These are phyloP conservation scores for Lactarius evosmus DNA, from an alignment of 768 basidiomycete genomes.

Conservation along the genomic window DNA sequence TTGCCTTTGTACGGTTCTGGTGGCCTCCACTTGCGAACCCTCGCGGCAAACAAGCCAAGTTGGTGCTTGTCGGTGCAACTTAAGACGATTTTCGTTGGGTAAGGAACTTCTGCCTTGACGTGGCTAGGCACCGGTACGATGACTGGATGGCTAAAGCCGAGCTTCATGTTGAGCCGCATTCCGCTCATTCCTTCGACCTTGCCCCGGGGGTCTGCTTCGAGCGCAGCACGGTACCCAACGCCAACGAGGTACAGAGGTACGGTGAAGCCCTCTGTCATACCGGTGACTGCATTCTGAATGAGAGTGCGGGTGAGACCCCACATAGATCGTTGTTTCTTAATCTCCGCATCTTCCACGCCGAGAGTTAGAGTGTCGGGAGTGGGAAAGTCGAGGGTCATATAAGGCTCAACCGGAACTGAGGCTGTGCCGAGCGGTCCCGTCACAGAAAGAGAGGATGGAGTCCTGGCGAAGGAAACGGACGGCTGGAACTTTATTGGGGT, in stretches of 20 bases:
- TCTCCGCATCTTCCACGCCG: slow-evolving; percentile 53
- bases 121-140: slow-evolving; percentile 76
- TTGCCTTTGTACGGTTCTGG: slow-evolving; percentile 99
- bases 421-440: slow-evolving; percentile 55
- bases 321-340: slow-evolving; percentile 79
- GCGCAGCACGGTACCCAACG: slow-evolving; percentile 85
- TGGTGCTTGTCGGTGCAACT: slow-evolving; percentile 84
- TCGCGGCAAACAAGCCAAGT: slow-evolving; percentile 84
- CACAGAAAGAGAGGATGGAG: slow-evolving; percentile 46
- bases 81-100: slow-evolving; percentile 79
- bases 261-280: slow-evolving; percentile 85
- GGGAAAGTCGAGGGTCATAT: slow-evolving; percentile 41
- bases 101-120: slow-evolving; percentile 77
- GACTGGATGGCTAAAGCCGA: slow-evolving; percentile 89
- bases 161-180: slow-evolving; percentile 80
- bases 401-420: slow-evolving; percentile 46
- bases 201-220: slow-evolving; percentile 75
- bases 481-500: slow-evolving; percentile 51
- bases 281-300: slow-evolving; percentile 84
- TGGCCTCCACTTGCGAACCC: slow-evolving; percentile 76
- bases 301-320: slow-evolving; percentile 96
- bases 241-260: slow-evolving; percentile 88
- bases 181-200: slow-evolving; percentile 55
- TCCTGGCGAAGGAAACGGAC: slow-evolving; percentile 42
- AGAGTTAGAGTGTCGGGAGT: slow-evolving; percentile 38